Evolutionary conservation across 306 rosid genomes (phyloP).

Genomic region (Quercus suber): DNA sequence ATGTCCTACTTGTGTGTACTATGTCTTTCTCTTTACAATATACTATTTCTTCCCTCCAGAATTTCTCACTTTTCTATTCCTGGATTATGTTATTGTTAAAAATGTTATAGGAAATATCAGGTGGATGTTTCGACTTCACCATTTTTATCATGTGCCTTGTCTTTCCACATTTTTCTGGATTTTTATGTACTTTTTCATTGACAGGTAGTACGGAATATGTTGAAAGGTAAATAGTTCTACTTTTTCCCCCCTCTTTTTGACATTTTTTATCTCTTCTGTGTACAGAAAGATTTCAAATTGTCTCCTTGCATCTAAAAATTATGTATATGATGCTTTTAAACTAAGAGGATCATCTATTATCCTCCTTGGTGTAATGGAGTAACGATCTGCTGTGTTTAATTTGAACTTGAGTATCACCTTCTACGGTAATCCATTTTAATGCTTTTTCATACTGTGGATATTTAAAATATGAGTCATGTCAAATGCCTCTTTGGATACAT

Average conservation of each 20-base stretch:
- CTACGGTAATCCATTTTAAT: neutral
- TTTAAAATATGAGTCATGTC: neutral
- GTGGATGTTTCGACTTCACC: neutral
- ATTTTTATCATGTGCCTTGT: neutral
- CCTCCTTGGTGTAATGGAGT: neutral
- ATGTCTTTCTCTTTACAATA: no score
- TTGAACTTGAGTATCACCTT: neutral
- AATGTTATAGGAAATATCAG: neutral
- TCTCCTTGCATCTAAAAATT: neutral
- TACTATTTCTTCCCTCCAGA: neutral
- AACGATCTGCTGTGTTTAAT: neutral
- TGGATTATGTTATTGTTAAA: neutral
- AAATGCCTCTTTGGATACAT: neutral
- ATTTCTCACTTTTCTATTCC: neutral
- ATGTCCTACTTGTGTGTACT: neutral
- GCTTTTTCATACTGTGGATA: neutral
- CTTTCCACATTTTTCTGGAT: neutral
- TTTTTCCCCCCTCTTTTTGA: neutral
- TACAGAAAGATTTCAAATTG: neutral
- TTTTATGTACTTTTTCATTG: neutral
- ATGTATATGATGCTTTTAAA: neutral
- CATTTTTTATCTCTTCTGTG: neutral
- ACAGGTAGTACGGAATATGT: constrained; percentile 3
- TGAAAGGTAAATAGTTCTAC: neutral
- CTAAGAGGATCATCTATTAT: neutral